phyloP scores from a whole-genome alignment of 768 basidiomycete species.

The Boletus tylopilopsis region DNA sequence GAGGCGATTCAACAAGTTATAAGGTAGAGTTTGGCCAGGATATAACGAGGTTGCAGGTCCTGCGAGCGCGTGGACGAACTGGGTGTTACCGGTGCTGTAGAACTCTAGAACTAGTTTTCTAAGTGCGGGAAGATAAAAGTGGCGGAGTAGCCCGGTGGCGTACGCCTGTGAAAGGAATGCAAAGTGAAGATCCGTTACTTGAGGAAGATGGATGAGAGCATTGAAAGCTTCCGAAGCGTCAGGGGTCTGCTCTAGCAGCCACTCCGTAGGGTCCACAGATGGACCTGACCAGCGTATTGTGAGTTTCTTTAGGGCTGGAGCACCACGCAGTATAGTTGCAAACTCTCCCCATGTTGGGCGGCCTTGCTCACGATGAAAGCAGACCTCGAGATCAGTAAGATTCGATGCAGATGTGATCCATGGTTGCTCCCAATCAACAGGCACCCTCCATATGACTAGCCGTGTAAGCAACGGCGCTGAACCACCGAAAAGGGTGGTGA shows the following conservation, averaged over 20 bases:
- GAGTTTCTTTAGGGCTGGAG: conserved; percentile 52
- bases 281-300: conserved; percentile 59
- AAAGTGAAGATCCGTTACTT: conserved; percentile 37
- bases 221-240: conserved; percentile 25
- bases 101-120: conserved; percentile 48
- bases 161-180: conserved; percentile 52
- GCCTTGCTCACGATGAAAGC: conserved; percentile 59
- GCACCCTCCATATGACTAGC: conserved; percentile 63
- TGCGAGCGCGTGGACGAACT: conserved; percentile 42
- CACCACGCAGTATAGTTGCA: conserved; percentile 44
- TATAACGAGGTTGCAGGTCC: conserved; percentile 21
- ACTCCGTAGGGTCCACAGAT: conserved; percentile 35
- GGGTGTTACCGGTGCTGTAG: conserved; percentile 50
- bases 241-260: conserved; percentile 24
- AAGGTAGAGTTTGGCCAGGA: conserved; percentile 34
- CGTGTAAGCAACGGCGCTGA: conserved; percentile 47
- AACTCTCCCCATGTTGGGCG: conserved; percentile 59
- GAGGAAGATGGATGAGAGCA: conserved; percentile 26
- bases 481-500: conserved; percentile 52
- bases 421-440: conserved; percentile 59
- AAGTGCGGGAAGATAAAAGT: conserved; percentile 35
- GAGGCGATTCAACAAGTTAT: conserved; percentile 40
- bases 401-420: conserved; percentile 23
- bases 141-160: conserved; percentile 19
- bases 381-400: conserved; percentile 52